Conservation (phyloP, 768 basidiomycete genomes). For the Astraeus odoratus region DNA sequence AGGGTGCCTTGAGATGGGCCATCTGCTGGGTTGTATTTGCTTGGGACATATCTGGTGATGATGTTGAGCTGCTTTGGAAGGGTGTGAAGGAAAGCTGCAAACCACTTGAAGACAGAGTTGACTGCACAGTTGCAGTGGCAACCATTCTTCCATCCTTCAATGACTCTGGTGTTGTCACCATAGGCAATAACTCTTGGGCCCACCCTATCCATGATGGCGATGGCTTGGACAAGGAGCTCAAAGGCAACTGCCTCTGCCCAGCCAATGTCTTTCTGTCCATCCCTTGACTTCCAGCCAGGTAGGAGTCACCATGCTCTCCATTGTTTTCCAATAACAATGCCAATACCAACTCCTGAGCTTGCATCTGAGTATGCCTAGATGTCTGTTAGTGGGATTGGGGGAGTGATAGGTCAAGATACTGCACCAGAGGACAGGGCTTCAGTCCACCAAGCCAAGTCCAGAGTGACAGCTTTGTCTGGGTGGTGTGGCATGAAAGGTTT, state of each 20-base stretch:
- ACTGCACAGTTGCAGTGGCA: slow-evolving; percentile 5
- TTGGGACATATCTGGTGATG: not conserved
- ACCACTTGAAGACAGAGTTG: slow-evolving; percentile 13
- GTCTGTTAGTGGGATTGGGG: not conserved
- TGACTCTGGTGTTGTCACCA: slow-evolving; percentile 10
- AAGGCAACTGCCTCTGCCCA: slow-evolving; percentile 30
- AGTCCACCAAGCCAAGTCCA: slow-evolving; percentile 33
- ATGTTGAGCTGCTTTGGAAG: not conserved
- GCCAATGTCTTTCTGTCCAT: slow-evolving; percentile 30
- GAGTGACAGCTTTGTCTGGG: not conserved
- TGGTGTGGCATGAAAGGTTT: slow-evolving; percentile 24
- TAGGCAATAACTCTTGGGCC: not conserved
- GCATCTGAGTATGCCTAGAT: slow-evolving; percentile 32
- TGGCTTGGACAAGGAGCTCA: slow-evolving; percentile 4
- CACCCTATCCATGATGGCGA: not conserved
- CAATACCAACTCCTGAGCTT: slow-evolving; percentile 30
- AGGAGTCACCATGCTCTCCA: slow-evolving; percentile 31
- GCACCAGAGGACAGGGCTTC: not conserved
- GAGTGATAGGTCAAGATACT: not conserved
- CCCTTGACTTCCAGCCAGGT: slow-evolving; percentile 22
- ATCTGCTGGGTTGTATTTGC: slow-evolving; percentile 5
- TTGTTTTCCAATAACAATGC: slow-evolving; percentile 21
- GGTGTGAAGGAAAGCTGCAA: slow-evolving; percentile 5
- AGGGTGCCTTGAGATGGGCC: slow-evolving; percentile 1
- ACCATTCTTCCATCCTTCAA: slow-evolving; percentile 8